Base-by-base conservation (phyloP, 2,329 filamentous ascomycete genomes). In the Aspergillus piperis region DNA sequence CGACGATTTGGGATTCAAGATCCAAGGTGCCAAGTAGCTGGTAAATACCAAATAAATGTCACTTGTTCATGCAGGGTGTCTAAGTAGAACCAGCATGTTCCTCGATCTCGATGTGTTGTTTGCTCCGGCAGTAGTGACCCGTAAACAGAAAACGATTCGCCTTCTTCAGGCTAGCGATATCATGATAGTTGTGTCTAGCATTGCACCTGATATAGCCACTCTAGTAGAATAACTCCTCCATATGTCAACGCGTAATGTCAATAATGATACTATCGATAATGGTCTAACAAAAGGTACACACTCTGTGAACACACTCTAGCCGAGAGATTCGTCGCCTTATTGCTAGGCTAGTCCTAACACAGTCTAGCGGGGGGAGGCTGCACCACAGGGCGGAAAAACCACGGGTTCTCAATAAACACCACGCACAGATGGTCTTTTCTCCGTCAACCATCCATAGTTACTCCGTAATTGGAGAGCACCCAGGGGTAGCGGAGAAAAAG, bases 371-470 rank as follows among this genome's bases (percentile, higher is more conserved):
- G 25, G 25, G 17, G 19, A 17, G 47, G 25, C 47, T 50, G 47
- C 47, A 50, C 25, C 47, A 11, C 47, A 50, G 25, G 47, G 25
- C 47, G 25, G 47, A 50, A 50, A 30, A 50, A 32, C 47, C 47
- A 32, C 47, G 47, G 47, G 47, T 50, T 50, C 47, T 27, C 15
- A 17, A 50, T 30, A 50, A 50, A 50, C 25, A 50, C 47, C 47
- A 50, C 47, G 47, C 47, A 50, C 47, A 50, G 25, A 27, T 30
- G 25, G 32, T 21, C 47, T 50, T 50, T 50, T 32, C 25, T 30
- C 47, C 47, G 47, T 30, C 47, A 50, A 50, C 25, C 47, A 49
- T 27, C 23, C 47, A 49, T n/a, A 32, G 25, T 32, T 50, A 50
- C 47, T 50, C 47, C 47, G 47, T 50, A 17, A 32, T 32, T 49